Conservation (phyloP, 2,329 filamentous ascomycete species). For the Kalmusia sp. region DNA sequence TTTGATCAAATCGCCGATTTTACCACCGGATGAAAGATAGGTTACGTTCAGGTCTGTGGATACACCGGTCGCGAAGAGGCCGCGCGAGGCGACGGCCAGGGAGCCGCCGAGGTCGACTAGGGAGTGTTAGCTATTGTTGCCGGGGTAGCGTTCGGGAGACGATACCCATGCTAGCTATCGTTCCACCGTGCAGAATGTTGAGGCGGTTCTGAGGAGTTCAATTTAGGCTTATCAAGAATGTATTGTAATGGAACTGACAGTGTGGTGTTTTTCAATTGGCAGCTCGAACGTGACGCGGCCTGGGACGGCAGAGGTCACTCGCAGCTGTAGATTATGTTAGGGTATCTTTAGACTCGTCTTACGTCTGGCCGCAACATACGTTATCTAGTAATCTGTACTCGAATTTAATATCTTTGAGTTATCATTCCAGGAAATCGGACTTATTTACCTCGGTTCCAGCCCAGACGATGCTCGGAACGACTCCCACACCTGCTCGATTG, state of each 20-base stretch:
- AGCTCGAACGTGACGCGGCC: conserved; percentile 79
- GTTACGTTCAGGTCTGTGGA: conserved; percentile 73
- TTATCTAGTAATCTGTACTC: conserved; percentile 49
- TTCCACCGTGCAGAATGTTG: conserved; percentile 78
- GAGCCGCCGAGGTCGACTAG: conserved; percentile 71
- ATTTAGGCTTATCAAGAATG: conserved; percentile 8
- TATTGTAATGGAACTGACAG: conserved; percentile 56
- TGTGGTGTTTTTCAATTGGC: conserved; percentile 76
- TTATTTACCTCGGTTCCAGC: conserved; percentile 79
- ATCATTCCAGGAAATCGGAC: not conserved
- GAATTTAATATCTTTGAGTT: conserved; percentile 1
- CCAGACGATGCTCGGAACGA: conserved; percentile 87
- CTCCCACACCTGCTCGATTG: conserved; percentile 71
- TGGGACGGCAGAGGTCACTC: conserved; percentile 67
- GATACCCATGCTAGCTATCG: conserved; percentile 74
- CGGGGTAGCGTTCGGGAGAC: not conserved
- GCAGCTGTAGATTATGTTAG: conserved; percentile 59
- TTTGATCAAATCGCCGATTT: conserved; percentile 65
- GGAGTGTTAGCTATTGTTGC: not conserved
- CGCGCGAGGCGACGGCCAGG: conserved; percentile 69
- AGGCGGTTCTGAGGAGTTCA: conserved; percentile 69
- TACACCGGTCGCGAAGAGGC: conserved; percentile 70
- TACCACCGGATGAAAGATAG: conserved; percentile 69
- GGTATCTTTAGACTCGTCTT: not conserved
- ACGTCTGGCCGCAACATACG: conserved; percentile 31